Conservation (phyloP, 768 basidiomycete species). For the Multifurca ochricompacta region DNA sequence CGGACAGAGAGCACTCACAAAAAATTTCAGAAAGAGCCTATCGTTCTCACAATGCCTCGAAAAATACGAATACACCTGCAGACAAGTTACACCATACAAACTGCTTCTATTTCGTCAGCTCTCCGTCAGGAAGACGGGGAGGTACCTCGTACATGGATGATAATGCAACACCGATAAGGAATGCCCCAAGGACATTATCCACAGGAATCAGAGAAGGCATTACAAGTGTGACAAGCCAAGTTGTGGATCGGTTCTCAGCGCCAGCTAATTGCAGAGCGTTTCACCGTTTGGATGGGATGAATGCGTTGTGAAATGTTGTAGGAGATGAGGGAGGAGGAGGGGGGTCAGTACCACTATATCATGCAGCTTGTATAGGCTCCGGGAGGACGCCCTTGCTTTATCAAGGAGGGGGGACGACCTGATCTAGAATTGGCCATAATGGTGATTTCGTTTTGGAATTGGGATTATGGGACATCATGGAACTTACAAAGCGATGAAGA, state of each 20-base stretch:
- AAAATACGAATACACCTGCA: constrained; percentile 1
- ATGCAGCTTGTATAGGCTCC: neutral
- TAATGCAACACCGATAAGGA: neutral
- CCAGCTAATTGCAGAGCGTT: too few relatives aligned
- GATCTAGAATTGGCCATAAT: neutral
- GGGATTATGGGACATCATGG: too few relatives aligned
- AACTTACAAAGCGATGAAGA: too few relatives aligned
- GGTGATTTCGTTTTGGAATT: neutral
- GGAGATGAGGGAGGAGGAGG: too few relatives aligned
- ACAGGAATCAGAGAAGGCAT: neutral
- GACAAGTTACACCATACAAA: constrained; percentile 3
- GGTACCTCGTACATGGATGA: constrained; percentile 1
- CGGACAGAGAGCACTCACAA: neutral
- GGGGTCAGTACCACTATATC: too few relatives aligned
- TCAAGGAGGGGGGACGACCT: too few relatives aligned
- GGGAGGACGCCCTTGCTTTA: too few relatives aligned
- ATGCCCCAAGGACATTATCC: neutral
- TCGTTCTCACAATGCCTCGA: neutral
- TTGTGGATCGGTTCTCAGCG: neutral
- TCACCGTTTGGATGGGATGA: neutral
- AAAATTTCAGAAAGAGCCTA: neutral
- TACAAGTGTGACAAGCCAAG: neutral
- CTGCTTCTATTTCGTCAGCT: neutral
- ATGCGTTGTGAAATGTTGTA: neutral
- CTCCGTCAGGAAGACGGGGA: neutral